Evolutionary conservation across 2,329 filamentous ascomycete genomes (phyloP), one percentile per base, ranked within the genome.

Genomic region (Scleromitrula shiraiana): DNA sequence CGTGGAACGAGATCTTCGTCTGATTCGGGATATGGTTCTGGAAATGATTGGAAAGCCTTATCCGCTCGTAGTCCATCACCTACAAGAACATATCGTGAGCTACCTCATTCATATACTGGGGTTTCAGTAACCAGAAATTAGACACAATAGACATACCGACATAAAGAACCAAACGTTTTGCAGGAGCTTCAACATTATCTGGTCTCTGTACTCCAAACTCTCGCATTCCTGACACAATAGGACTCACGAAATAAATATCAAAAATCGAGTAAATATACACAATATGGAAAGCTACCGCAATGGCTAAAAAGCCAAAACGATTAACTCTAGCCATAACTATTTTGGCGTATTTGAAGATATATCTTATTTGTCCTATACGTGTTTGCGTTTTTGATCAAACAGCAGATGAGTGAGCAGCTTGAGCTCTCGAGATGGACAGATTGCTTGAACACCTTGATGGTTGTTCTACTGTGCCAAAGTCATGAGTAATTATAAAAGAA

Each of bases 171-270:
- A 98, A 75, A 54, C 93, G 81, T 67, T 93, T 88, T 5, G 94
- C 91, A 1, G 93, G 93, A 19, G 90, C 78, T 65, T 83, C 80
- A 42, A 67, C 66, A 43, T 70, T 68, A 35, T 68, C 58, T 32
- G 77, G 70, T 47, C 82, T 75, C 51, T 89, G 78, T 30, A 94
- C 74, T 38, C 73, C 70, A 67, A 88, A 90, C 51, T 89, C 77
- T 62, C 78, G 80, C 93, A 98, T 98, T 63, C 93, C 93, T 71
- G 84, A 86, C 46, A 97, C 93, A 59, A 98, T 93, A 19, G 93
- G 93, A 65, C 89, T 96, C 64, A 96, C 89, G 64, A 98, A 98
- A 70, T 98, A 97, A 55, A 97, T 93, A 67, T 96, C 90, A 70
- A 98, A 98, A 62, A 97, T 97, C 51, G 89, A 95, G 64, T 84